Base-by-base conservation (phyloP, 306 rosid species). In the Crotalaria pallida region DNA sequence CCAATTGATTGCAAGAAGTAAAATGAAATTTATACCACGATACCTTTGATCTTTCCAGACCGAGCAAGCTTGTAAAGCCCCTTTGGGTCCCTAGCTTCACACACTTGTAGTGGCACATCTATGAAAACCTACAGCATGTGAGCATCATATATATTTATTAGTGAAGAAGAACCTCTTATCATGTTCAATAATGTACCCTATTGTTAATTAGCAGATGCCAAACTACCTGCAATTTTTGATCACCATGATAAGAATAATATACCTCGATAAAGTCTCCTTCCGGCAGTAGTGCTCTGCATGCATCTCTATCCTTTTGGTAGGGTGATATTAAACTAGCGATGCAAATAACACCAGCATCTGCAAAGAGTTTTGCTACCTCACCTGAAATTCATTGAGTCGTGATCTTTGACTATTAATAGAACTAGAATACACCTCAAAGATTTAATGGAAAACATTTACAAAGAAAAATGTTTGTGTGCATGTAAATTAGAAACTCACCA, bases 11-110 rank as follows among this genome's bases (percentile, higher is more conserved):
- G 58, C 69, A 81, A 61, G 23, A 48, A 53, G 77, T 24, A 24
- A 24, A n/a, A 24, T 38, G 58, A 63, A 47, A 68, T 10, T 57
- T 50, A 61, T 53, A 47, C 44, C 23, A 45, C 17, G 13, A 27
- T 77, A 94, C 99, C 95, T 89, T 78, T 86, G 70, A 94, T 91
- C 87, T 88, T 87, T 77, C 97, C 99, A 55, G 92, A 88, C 41
- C 99, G 88, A 58, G 96, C 96, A 71, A 94, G 97, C 79, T 89
- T 88, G 86, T 94, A 94, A 47, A 94, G 92, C 15, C 99, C 99
- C 83, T 94, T 94, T 8, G 99, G 97, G 58, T 94, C 99, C 79
- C 96, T 82, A 53, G 82, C 74, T 85, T 94, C 99, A 69, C 99
- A 94, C 64, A 94, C 80, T 24, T 83, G 80, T 41, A 94, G 88